Base-by-base conservation (phyloP, 2,329 filamentous ascomycete species). In the Capronia coronata region DNA sequence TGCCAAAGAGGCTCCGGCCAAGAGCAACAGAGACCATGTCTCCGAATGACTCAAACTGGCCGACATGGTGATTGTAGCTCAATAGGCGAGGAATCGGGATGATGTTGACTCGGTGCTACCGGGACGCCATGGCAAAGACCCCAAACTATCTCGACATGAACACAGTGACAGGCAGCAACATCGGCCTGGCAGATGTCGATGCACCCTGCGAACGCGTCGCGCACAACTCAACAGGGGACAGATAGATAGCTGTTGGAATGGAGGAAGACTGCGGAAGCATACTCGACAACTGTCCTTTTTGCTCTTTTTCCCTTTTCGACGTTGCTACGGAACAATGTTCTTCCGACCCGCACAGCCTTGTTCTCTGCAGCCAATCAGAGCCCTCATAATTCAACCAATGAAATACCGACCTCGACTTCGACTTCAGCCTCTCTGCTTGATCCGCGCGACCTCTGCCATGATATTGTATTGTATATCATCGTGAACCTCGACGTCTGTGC, bases 1-100 rank as follows among this genome's bases (percentile, higher is more conserved):
- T 50, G 80, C 82, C 59, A 86, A 65, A 63, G 86, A 88, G 48
- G 80, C 81, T 58, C 80, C 75, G 38, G 82, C 78, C 48, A 95
- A 71, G 14, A 80, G 72, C 57, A 85, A 63, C 47, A 83, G 71
- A 60, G 72, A 75, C 69, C 75, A 75, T 45, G 70, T 70, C 69
- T 83, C 80, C 18, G 71, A 71, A 45, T 67, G 67, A 49, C 70
- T 76, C 52, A 83, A 71, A 32, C 64, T 63, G 37, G 58, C 53
- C 19, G 59, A 61, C 71, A 73, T 73, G n/a, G 32, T 47, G 29
- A 7, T n/a, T 10, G 29, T 11, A 7, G 3, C 7, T n/a, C 29
- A 32, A 11, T 11, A 32, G 11, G 29, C 3, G 11, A n/a, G n/a
- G 29, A n/a, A 11, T 32, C n/a, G 29, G n/a, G 29, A n/a, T n/a